Conservation (phyloP, 1,139 yeast species). For the Candida neerlandica region DNA sequence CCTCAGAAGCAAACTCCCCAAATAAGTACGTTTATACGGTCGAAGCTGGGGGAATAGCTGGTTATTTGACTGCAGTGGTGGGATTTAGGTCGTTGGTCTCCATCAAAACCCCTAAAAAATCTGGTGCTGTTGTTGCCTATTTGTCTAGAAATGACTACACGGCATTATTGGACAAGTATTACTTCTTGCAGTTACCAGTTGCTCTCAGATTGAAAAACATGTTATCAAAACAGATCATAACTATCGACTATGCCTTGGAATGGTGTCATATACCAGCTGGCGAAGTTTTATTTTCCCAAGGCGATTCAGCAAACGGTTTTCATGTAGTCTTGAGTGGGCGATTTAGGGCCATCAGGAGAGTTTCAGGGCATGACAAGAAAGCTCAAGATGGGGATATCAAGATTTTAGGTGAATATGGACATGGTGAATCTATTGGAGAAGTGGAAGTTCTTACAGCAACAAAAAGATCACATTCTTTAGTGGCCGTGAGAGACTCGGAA, state of each 20-base stretch:
- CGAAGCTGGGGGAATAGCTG: constrained; percentile 81
- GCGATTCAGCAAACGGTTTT: constrained; percentile 88
- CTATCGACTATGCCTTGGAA: constrained; percentile 88
- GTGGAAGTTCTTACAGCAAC: constrained; percentile 90
- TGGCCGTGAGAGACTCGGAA: constrained; percentile 93
- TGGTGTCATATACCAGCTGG: constrained; percentile 95
- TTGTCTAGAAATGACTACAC: constrained; percentile 66
- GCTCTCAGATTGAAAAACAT: constrained; percentile 72
- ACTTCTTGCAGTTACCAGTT: constrained; percentile 72
- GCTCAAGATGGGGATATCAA: constrained; percentile 31
- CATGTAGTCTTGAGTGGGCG: constrained; percentile 91
- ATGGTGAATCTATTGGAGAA: constrained; percentile 94
- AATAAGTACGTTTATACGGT: constrained; percentile 53
- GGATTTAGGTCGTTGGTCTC: constrained; percentile 81
- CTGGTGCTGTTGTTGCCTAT: constrained; percentile 67
- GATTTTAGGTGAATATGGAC: constrained; percentile 80
- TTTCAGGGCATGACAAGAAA: constrained; percentile 14
- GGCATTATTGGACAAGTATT: constrained; percentile 70
- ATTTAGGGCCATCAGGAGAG: constrained; percentile 60
- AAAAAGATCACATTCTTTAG: constrained; percentile 68
- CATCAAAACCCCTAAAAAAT: constrained; percentile 57
- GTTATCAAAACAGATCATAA: constrained; percentile 65
- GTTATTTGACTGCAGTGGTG: constrained; percentile 78
- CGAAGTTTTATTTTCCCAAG: constrained; percentile 74
- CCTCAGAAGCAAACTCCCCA: constrained; percentile 26